Evolutionary conservation across 2,329 filamentous ascomycete genomes (phyloP).

Genomic region (Calonectria pseudoturangicola): DNA sequence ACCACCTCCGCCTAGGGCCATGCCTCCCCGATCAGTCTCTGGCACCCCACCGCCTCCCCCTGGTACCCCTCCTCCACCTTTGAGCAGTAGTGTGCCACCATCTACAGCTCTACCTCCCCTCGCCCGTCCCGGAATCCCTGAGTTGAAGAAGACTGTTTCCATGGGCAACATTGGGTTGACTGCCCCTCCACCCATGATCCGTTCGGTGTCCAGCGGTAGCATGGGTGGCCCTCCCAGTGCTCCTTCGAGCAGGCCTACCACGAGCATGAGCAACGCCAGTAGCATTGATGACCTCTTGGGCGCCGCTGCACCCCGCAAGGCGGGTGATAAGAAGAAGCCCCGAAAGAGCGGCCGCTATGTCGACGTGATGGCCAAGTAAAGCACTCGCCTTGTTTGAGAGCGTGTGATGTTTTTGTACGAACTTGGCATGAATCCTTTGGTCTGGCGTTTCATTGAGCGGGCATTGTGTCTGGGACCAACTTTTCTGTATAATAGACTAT

Average conservation of each 20-base stretch:
- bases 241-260: conserved; percentile 83
- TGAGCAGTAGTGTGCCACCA: conserved; percentile 58
- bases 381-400: conserved; percentile 31
- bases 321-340: conserved; percentile 79
- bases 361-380: conserved; percentile 91
- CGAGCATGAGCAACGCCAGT: conserved; percentile 92
- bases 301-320: conserved; percentile 81
- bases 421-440: conserved; percentile 36
- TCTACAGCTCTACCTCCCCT: conserved; percentile 56
- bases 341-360: conserved; percentile 94
- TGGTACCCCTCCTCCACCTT: conserved; percentile 58
- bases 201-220: conserved; percentile 69
- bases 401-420: conserved; percentile 32
- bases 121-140: conserved; percentile 54
- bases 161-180: conserved; percentile 60
- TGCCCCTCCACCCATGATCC: conserved; percentile 64
- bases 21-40: conserved; percentile 72
- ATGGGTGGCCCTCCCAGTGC: conserved; percentile 63
- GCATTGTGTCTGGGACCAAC: conserved; percentile 45
- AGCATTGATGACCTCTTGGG: conserved; percentile 95
- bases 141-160: conserved; percentile 60
- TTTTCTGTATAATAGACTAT: conserved; percentile 52
- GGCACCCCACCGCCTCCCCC: conserved; percentile 70
- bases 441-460: conserved; percentile 47
- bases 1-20: conserved; percentile 85